These are phyloP conservation scores for Lachancea nothofagi DNA, from an alignment of 805 yeast genomes.

Conservation along the genomic window DNA sequence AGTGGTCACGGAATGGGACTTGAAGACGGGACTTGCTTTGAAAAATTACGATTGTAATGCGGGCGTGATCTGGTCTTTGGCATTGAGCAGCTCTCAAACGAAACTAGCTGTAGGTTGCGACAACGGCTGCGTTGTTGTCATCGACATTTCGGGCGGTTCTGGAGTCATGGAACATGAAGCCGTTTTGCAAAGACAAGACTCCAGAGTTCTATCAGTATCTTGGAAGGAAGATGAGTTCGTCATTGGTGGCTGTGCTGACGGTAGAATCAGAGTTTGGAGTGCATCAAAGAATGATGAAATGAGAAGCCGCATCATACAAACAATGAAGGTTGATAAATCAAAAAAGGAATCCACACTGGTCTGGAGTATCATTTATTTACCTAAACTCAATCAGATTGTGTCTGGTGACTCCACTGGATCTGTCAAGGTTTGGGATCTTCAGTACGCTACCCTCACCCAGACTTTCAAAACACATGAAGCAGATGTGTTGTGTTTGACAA, in stretches of 20 bases:
- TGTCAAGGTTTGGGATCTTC: constrained; percentile 87
- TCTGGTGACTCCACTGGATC: constrained; percentile 96
- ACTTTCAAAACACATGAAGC: constrained; percentile 83
- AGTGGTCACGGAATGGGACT: constrained; percentile 86
- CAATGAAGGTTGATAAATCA: constrained; percentile 89
- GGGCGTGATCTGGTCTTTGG: constrained; percentile 88
- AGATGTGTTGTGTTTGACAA: constrained; percentile 72
- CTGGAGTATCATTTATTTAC: constrained; percentile 74
- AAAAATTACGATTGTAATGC: constrained; percentile 83
- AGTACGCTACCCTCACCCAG: constrained; percentile 70
- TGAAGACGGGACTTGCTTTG: constrained; percentile 63
- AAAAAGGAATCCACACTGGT: constrained; percentile 82
- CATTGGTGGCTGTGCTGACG: constrained; percentile 95
- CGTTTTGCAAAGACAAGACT: constrained; percentile 76
- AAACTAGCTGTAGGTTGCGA: constrained; percentile 89
- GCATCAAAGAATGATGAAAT: constrained; percentile 33
- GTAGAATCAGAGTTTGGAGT: constrained; percentile 80
- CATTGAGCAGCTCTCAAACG: constrained; percentile 53
- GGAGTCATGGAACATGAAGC: constrained; percentile 73
- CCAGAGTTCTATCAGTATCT: constrained; percentile 70
- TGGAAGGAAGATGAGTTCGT: constrained; percentile 65
- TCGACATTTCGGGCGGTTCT: constrained; percentile 82
- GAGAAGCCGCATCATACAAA: constrained; percentile 66
- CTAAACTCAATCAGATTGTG: constrained; percentile 66
- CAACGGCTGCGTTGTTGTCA: constrained; percentile 81